Conservation (phyloP, 352 stramenopile species). For the Phytophthora foliorum region DNA sequence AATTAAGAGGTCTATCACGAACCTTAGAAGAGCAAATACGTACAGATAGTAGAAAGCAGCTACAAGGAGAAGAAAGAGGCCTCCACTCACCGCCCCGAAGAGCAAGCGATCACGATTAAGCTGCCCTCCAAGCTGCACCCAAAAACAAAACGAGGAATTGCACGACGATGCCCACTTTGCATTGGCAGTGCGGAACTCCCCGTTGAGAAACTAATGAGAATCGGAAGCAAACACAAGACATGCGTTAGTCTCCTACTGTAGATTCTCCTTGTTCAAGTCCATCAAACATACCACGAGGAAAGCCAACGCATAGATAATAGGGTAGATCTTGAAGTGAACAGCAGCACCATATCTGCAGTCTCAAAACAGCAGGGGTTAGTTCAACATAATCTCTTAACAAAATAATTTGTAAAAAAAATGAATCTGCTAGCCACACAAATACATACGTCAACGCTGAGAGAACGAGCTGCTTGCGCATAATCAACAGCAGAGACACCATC, state of each 20-base stretch:
- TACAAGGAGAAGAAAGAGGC: slow-evolving; percentile 88
- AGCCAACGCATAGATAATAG: slow-evolving; percentile 96
- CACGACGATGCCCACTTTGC: slow-evolving; percentile 56
- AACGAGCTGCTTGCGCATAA: slow-evolving; percentile 85
- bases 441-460: slow-evolving; percentile 75
- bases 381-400: not conserved
- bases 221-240: not conserved
- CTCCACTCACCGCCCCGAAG: slow-evolving; percentile 92
- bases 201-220: slow-evolving; percentile 70
- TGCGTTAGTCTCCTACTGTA: not conserved
- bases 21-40: slow-evolving; percentile 12
- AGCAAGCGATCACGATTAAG: slow-evolving; percentile 83
- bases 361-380: not conserved
- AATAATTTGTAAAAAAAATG: not conserved
- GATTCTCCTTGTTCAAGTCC: not conserved
- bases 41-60: slow-evolving; percentile 90
- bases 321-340: slow-evolving; percentile 99
- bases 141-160: slow-evolving; percentile 65
- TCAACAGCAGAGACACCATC: slow-evolving; percentile 90
- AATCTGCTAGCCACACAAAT: not conserved
- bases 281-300: slow-evolving; percentile 81
- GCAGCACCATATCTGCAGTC: slow-evolving; percentile 92
- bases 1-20: slow-evolving; percentile 4
- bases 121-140: slow-evolving; percentile 53
- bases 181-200: slow-evolving; percentile 62